A percentile compares a stretch with the other conserved stretches of the same genome.
phyloP scores from a whole-genome alignment of 371 early-diverging fungal species.

The Rhizomucor pusillus region DNA sequence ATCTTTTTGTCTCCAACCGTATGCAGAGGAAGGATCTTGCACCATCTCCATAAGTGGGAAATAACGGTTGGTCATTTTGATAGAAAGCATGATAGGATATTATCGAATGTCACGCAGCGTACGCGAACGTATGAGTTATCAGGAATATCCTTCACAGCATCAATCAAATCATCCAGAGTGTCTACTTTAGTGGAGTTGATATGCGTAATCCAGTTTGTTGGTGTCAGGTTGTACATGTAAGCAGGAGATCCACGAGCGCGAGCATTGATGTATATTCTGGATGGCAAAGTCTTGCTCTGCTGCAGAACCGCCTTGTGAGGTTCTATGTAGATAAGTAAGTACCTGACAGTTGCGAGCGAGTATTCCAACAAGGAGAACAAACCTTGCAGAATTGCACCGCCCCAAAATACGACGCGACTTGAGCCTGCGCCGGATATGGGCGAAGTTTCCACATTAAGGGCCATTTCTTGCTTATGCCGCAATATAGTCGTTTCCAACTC shows the following conservation, averaged over 20 bases:
- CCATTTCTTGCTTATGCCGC: constrained; percentile 68
- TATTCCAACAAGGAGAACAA: constrained; percentile 1
- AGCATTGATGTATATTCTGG: constrained; percentile 72
- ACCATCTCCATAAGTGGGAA: constrained; percentile 62
- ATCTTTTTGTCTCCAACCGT: constrained; percentile 42
- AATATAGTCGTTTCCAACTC: constrained; percentile 59
- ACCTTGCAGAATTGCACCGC: constrained; percentile 65
- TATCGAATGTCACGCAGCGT: constrained; percentile 78
- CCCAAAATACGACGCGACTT: constrained; percentile 73
- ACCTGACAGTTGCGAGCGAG: background rate
- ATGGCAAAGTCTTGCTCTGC: constrained; percentile 72
- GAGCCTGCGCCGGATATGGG: constrained; percentile 68
- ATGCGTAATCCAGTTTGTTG: constrained; percentile 82
- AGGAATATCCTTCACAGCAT: constrained; percentile 60
- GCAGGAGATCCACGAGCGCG: constrained; percentile 78
- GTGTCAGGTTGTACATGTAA: constrained; percentile 77
- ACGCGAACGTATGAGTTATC: constrained; percentile 83
- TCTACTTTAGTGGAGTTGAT: constrained; percentile 63
- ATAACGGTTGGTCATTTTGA: constrained; percentile 82
- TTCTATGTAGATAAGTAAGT: constrained; percentile 31
- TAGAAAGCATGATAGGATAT: constrained; percentile 71
- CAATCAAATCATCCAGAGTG: constrained; percentile 61
- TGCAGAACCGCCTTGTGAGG: constrained; percentile 85
- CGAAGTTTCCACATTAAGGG: constrained; percentile 56
- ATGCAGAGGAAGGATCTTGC: constrained; percentile 50